Evolutionary conservation across 345 rosid species (phyloP).

Genomic region (Syzygium aromaticum): DNA sequence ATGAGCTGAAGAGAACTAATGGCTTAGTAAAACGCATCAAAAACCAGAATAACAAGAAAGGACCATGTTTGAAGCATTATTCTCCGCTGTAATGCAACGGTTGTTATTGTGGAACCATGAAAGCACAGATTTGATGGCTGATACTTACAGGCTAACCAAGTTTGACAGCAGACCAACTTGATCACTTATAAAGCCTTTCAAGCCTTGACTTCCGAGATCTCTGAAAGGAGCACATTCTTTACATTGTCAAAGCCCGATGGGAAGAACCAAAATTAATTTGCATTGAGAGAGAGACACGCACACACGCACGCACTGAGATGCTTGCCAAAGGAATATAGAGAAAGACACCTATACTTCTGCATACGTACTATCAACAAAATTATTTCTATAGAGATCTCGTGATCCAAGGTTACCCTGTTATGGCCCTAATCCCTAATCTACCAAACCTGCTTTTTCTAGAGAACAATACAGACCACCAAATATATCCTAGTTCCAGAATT

Average conservation of each 20-base stretch:
- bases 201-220: constrained; percentile 93
- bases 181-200: constrained; percentile 84
- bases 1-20: neutral
- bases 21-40: neutral
- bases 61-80: neutral
- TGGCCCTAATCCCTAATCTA: neutral
- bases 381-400: neutral
- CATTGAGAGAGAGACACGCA: neutral
- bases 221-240: constrained; percentile 25
- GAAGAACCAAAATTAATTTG: neutral
- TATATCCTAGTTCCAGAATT: neutral
- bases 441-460: neutral
- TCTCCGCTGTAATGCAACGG: neutral
- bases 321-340: constrained; percentile 3
- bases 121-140: constrained; percentile 1
- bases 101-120: neutral
- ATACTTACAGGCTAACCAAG: constrained; percentile 88
- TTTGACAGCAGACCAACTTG: constrained; percentile 66
- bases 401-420: neutral
- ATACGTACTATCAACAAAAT: neutral
- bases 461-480: neutral
- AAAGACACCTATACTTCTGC: neutral
- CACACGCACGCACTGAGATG: neutral
- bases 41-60: neutral
- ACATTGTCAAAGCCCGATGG: constrained; percentile 5